phyloP scores from a whole-genome alignment of 352 stramenopile species.

The Globisporangium orthogonon region DNA sequence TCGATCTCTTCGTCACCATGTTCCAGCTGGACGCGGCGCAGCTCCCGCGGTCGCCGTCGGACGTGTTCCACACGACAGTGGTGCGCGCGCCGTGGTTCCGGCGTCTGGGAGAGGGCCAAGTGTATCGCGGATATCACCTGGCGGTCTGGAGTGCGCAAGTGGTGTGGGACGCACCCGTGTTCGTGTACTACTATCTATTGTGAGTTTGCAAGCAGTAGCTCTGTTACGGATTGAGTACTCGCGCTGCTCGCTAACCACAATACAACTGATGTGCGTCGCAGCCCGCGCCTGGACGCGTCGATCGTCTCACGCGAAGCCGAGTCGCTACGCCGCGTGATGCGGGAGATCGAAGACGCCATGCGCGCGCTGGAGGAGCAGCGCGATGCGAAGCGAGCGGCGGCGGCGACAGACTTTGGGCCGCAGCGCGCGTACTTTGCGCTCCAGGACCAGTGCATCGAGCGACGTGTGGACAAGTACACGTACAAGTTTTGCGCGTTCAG shows the following conservation, averaged over 20 bases:
- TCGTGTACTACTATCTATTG: constrained; percentile 72
- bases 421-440: constrained; percentile 68
- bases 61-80: constrained; percentile 9
- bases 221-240: too few relatives aligned
- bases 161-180: constrained; percentile 64
- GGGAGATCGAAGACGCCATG: constrained; percentile 64
- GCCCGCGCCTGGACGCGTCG: constrained; percentile 48
- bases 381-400: constrained; percentile 30
- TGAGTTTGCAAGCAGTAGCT: constrained; percentile 17
- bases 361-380: constrained; percentile 42
- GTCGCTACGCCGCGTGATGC: constrained; percentile 56
- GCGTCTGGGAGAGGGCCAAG: constrained; percentile 40
- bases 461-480: constrained; percentile 79
- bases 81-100: constrained; percentile 45
- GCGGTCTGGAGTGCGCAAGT: constrained; percentile 41
- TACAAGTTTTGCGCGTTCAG: constrained; percentile 88
- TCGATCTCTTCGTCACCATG: constrained; percentile 29
- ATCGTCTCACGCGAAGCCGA: constrained; percentile 53
- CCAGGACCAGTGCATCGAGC: constrained; percentile 73
- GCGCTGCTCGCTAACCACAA: not conserved
- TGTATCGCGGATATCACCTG: constrained; percentile 41
- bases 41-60: constrained; percentile 16
- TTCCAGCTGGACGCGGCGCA: constrained; percentile 29
- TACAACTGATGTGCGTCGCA: constrained; percentile 10
- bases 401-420: constrained; percentile 56